Percentiles rank a stretch among this genome's conserved stretches.
phyloP scores from a whole-genome alignment of 2,329 filamentous ascomycete species.

The Scopulariopsis brevicaulis region DNA sequence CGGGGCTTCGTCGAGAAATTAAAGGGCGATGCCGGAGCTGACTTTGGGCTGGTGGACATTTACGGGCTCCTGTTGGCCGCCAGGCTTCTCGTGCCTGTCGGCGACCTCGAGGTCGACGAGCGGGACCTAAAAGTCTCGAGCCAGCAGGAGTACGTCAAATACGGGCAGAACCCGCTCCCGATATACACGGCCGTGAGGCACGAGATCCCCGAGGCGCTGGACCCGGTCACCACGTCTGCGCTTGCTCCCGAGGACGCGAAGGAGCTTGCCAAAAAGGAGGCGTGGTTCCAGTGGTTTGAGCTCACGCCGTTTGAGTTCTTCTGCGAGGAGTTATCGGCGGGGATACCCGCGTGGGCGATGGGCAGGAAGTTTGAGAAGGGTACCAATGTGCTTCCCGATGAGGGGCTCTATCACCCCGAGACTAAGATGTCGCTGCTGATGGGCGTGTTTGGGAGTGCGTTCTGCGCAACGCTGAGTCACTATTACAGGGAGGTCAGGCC shows the following conservation, averaged over 20 bases:
- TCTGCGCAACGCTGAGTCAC: constrained; percentile 89
- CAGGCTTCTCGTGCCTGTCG: constrained; percentile 70
- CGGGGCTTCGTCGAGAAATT: constrained; percentile 86
- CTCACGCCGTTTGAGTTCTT: constrained; percentile 92
- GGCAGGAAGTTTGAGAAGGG: constrained; percentile 74
- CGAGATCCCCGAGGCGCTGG: constrained; percentile 60
- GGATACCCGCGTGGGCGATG: constrained; percentile 90
- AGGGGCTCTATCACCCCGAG: constrained; percentile 67
- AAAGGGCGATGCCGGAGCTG: constrained; percentile 64
- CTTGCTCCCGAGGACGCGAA: constrained; percentile 31
- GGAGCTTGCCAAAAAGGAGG: constrained; percentile 43
- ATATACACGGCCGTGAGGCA: constrained; percentile 95
- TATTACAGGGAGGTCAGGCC: constrained; percentile 95
- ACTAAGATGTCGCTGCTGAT: constrained; percentile 72
- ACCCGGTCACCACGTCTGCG: constrained; percentile 7
- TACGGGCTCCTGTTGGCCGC: constrained; percentile 83
- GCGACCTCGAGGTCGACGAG: constrained; percentile 53
- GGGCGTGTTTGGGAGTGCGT: constrained; percentile 94
- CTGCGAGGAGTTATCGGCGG: constrained; percentile 82
- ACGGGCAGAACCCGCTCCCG: constrained; percentile 74
- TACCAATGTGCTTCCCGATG: constrained; percentile 46
- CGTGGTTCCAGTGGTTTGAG: constrained; percentile 98
- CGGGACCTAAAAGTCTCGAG: constrained; percentile 85
- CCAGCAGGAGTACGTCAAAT: constrained; percentile 63
- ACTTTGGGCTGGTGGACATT: constrained; percentile 85